phyloP scores from a whole-genome alignment of 148 eudicot species.

The Amaranthus hypochondriacus region DNA sequence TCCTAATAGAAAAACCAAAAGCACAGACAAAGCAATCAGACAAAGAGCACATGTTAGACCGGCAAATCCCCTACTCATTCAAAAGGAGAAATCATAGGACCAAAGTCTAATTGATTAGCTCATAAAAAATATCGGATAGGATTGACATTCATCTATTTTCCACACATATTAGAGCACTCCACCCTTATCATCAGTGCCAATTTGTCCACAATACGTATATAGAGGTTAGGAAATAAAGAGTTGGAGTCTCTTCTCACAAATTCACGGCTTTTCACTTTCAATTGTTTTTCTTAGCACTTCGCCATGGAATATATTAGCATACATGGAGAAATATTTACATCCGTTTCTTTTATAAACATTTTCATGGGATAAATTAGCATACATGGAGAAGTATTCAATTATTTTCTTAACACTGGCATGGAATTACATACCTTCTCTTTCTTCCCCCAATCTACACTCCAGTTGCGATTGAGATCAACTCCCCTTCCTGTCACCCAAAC shows the following conservation, averaged over 20 bases:
- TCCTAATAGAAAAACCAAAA: constrained; percentile 42
- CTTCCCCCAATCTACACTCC: constrained; percentile 99
- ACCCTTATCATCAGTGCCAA: background rate
- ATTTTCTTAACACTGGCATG: too few species aligned
- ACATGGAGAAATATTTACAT: background rate
- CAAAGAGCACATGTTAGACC: background rate
- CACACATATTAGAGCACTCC: background rate
- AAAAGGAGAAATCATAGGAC: background rate
- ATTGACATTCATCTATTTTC: background rate
- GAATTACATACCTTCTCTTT: constrained; percentile 70
- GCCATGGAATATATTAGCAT: too few species aligned
- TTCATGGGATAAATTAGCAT: background rate
- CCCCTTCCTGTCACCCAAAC: constrained; percentile 76
- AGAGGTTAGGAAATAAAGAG: background rate
- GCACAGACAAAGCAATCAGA: background rate
- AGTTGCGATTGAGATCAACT: constrained; percentile 97
- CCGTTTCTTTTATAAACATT: background rate
- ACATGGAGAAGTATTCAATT: background rate
- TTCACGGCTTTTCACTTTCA: background rate
- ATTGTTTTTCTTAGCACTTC: too few species aligned
- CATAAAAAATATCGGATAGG: background rate
- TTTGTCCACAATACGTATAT: background rate
- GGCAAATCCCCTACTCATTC: background rate
- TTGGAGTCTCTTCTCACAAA: background rate
- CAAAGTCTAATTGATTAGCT: background rate